phyloP scores from a whole-genome alignment of 1,284 basidiomycete genomes.

The Fomitopsis betulina region DNA sequence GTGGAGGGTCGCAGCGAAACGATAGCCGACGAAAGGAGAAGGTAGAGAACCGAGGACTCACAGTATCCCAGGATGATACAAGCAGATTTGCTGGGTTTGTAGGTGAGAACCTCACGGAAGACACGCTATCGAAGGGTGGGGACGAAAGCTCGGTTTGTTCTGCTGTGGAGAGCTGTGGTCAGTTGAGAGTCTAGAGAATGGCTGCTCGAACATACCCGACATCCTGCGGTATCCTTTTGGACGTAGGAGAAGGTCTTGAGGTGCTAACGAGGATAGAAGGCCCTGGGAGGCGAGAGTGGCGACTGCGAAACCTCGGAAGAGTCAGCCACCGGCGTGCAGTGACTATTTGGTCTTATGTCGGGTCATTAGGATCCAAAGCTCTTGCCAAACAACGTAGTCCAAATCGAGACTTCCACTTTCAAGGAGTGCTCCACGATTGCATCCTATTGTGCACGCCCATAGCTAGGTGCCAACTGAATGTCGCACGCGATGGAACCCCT shows the following conservation, averaged over 20 bases:
- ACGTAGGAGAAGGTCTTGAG: neutral
- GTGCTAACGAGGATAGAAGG: no score
- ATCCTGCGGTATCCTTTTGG: neutral
- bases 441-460: no score
- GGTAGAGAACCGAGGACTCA: constrained; percentile 31
- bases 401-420: neutral
- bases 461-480: neutral
- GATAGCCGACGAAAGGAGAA: no score
- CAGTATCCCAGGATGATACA: constrained; percentile 87
- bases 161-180: constrained; percentile 5
- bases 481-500: neutral
- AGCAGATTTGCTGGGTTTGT: constrained; percentile 71
- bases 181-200: neutral
- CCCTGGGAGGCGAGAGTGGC: neutral
- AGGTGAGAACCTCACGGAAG: constrained; percentile 79
- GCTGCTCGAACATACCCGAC: neutral
- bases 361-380: constrained; percentile 11
- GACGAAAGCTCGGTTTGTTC: constrained; percentile 53
- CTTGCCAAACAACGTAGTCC: constrained; percentile 12
- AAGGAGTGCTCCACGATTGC: no score
- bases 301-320: neutral
- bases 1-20: no score
- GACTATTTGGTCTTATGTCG: neutral
- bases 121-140: constrained; percentile 83
- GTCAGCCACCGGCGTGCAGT: constrained; percentile 2